Evolutionary conservation across 2,329 filamentous ascomycete genomes (phyloP).

Genomic region (Daldinia sp.): DNA sequence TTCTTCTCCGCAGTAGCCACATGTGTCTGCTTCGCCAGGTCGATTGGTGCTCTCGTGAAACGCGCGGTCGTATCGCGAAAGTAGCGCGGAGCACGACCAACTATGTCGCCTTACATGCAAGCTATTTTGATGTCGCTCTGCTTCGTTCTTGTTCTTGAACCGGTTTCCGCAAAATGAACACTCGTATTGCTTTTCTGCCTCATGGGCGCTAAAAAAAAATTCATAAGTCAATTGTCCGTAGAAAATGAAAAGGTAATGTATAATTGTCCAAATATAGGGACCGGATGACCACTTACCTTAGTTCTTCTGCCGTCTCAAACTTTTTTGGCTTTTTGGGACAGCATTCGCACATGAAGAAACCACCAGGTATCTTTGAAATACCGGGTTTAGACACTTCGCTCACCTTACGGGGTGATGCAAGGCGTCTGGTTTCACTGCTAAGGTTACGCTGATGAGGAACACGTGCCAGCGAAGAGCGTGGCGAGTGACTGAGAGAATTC

Average conservation of each 20-base stretch:
- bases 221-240: slow-evolving; percentile 44
- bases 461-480: slow-evolving; percentile 60
- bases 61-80: slow-evolving; percentile 76
- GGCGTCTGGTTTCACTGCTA: slow-evolving; percentile 57
- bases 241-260: slow-evolving; percentile 7
- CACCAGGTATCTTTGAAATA: slow-evolving; percentile 62
- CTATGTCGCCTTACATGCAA: slow-evolving; percentile 92
- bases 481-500: slow-evolving; percentile 63
- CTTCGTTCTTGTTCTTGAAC: slow-evolving; percentile 99
- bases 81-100: slow-evolving; percentile 93
- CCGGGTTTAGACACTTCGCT: slow-evolving; percentile 62
- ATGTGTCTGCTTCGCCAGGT: slow-evolving; percentile 79
- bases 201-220: slow-evolving; percentile 74
- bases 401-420: slow-evolving; percentile 65
- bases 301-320: slow-evolving; percentile 85
- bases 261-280: not conserved
- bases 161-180: slow-evolving; percentile 93
- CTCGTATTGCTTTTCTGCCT: slow-evolving; percentile 95
- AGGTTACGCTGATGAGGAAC: slow-evolving; percentile 60
- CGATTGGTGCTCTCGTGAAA: slow-evolving; percentile 84
- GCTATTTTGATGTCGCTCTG: slow-evolving; percentile 95
- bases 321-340: slow-evolving; percentile 98
- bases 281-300: slow-evolving; percentile 71
- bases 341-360: slow-evolving; percentile 83
- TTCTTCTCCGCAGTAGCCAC: slow-evolving; percentile 95